Percentiles rank a stretch among this genome's conserved stretches.
Evolutionary conservation across 1,284 basidiomycete species (phyloP).

Genomic region (Tilletia caries): DNA sequence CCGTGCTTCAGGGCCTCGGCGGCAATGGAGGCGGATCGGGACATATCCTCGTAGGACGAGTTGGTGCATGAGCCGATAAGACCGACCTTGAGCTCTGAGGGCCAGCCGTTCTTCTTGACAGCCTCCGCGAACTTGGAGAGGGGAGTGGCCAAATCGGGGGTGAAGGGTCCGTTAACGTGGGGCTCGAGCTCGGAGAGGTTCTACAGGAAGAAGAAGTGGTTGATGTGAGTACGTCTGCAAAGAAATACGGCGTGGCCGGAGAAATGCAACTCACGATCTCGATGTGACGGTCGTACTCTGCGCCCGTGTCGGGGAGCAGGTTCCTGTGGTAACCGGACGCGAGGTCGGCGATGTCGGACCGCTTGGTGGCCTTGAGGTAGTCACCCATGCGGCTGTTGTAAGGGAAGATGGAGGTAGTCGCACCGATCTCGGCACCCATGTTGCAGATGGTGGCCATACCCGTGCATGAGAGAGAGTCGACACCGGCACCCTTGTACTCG

Average conservation of each 20-base stretch:
- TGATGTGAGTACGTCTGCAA: not conserved
- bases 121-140: conserved; percentile 90
- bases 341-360: conserved; percentile 80
- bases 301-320: conserved; percentile 80
- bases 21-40: conserved; percentile 89
- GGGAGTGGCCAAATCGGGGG: conserved; percentile 60
- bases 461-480: conserved; percentile 92
- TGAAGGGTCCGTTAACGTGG: conserved; percentile 93
- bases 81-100: conserved; percentile 90
- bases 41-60: conserved; percentile 99
- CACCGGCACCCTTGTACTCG: conserved; percentile 63
- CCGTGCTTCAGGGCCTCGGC: conserved; percentile 82
- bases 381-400: conserved; percentile 92
- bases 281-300: conserved; percentile 91
- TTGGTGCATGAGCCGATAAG: conserved; percentile 99
- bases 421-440: conserved; percentile 99
- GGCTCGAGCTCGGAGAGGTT: conserved; percentile 96
- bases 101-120: conserved; percentile 95
- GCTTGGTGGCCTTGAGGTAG: conserved; percentile 91
- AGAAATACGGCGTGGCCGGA: not conserved
- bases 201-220: conserved; percentile 55
- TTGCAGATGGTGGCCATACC: conserved; percentile 99
- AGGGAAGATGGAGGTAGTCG: conserved; percentile 97
- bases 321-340: conserved; percentile 87
- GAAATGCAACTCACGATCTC: conserved; percentile 62